Evolutionary conservation across 2,329 filamentous ascomycete genomes (phyloP).

Genomic region (Scytalidium sp.): DNA sequence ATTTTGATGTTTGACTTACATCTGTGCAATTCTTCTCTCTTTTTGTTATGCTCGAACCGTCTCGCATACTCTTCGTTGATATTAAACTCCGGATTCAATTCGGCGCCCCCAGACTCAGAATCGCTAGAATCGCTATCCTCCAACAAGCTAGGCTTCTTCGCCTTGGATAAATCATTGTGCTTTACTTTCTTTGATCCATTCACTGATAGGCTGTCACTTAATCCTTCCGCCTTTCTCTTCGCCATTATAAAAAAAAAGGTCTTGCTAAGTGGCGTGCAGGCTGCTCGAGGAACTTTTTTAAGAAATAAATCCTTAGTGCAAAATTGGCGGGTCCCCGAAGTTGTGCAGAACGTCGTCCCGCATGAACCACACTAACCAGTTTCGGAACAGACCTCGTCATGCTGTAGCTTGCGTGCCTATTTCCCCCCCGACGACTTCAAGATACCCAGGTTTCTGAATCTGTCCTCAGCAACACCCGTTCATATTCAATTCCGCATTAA

Average conservation of each 20-base stretch:
- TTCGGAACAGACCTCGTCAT: neutral
- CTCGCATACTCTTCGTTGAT: constrained; percentile 89
- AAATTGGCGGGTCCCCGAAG: neutral
- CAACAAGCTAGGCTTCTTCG: constrained; percentile 32
- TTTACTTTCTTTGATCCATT: constrained; percentile 26
- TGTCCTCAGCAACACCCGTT: constrained; percentile 2
- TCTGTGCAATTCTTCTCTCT: constrained; percentile 79
- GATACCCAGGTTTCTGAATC: constrained; percentile 1
- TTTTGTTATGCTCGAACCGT: constrained; percentile 95
- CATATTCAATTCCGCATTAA: neutral
- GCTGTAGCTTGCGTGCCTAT: neutral
- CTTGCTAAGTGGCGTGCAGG: neutral
- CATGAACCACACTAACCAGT: neutral
- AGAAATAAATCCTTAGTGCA: neutral
- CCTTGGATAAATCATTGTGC: constrained; percentile 11
- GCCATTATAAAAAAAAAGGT: constrained; percentile 22
- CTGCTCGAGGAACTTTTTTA: neutral
- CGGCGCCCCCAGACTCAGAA: constrained; percentile 32
- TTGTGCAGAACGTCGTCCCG: neutral
- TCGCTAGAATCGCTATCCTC: constrained; percentile 44
- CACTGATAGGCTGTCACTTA: constrained; percentile 11
- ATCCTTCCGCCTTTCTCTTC: constrained; percentile 29
- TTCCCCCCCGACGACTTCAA: neutral
- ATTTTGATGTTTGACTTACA: constrained; percentile 41
- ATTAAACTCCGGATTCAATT: constrained; percentile 53